Percentiles rank a stretch among this genome's conserved stretches.
Evolutionary conservation across 768 basidiomycete genomes (phyloP).

Genomic region (Mycena vitilis): DNA sequence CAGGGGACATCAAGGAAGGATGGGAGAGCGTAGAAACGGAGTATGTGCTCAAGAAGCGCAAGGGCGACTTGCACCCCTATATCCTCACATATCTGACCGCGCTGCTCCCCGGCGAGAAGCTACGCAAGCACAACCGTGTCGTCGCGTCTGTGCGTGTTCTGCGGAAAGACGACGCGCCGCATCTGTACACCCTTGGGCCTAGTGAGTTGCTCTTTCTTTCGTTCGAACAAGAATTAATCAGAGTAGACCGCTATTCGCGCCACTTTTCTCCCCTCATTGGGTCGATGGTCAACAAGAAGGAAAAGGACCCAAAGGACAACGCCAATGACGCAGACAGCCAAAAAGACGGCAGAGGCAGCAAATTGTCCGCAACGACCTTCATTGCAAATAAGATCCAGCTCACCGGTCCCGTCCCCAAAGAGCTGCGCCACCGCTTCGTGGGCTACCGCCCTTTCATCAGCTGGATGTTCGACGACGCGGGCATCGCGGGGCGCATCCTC

Average conservation of each 20-base stretch:
- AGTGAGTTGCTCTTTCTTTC: slow-evolving; percentile 40
- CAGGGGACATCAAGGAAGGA: slow-evolving; percentile 42
- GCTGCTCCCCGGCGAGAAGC: slow-evolving; percentile 39
- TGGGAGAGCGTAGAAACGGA: slow-evolving; percentile 38
- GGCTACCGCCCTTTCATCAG: slow-evolving; percentile 55
- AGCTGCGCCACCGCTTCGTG: slow-evolving; percentile 50
- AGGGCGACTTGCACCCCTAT: slow-evolving; percentile 42
- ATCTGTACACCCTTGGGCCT: slow-evolving; percentile 54
- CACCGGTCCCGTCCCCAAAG: slow-evolving; percentile 53
- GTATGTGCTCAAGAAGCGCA: slow-evolving; percentile 47
- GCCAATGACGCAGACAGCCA: slow-evolving; percentile 30
- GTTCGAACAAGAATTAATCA: neutral
- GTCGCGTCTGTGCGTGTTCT: slow-evolving; percentile 44
- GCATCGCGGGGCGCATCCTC: slow-evolving; percentile 52
- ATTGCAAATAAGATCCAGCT: slow-evolving; percentile 58
- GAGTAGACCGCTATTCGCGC: slow-evolving; percentile 44
- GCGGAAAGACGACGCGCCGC: slow-evolving; percentile 44
- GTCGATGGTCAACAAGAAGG: slow-evolving; percentile 41
- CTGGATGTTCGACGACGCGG: slow-evolving; percentile 53
- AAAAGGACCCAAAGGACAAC: slow-evolving; percentile 32
- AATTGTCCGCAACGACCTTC: slow-evolving; percentile 48
- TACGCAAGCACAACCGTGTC: slow-evolving; percentile 44
- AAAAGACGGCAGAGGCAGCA: slow-evolving; percentile 28
- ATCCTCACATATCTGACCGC: slow-evolving; percentile 43
- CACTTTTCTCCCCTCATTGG: slow-evolving; percentile 59